phyloP scores from a whole-genome alignment of 2,329 filamentous ascomycete species.

The Epichloe festucae region DNA sequence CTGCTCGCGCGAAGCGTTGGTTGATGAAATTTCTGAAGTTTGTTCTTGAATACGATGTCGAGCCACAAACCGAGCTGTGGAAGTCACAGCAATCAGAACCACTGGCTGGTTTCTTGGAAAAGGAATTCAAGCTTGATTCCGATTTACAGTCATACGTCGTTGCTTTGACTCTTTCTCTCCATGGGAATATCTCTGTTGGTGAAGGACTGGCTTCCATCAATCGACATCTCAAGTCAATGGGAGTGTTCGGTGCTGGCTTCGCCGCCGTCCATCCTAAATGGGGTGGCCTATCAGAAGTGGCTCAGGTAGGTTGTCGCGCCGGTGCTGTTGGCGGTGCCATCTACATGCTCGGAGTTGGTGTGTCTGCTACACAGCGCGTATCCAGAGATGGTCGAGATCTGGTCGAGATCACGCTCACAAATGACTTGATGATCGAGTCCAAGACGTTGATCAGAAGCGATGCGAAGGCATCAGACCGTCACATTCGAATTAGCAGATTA shows the following conservation, averaged over 20 bases:
- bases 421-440: slow-evolving; percentile 43
- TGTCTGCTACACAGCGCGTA: slow-evolving; percentile 26
- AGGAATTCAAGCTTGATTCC: slow-evolving; percentile 54
- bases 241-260: slow-evolving; percentile 78
- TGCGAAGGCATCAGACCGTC: slow-evolving; percentile 16
- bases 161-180: slow-evolving; percentile 62
- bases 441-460: slow-evolving; percentile 36
- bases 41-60: slow-evolving; percentile 57
- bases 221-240: slow-evolving; percentile 74
- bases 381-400: slow-evolving; percentile 12
- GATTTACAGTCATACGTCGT: slow-evolving; percentile 49
- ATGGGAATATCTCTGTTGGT: slow-evolving; percentile 45
- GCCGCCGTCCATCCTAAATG: slow-evolving; percentile 85
- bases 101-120: slow-evolving; percentile 46
- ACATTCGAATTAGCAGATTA: slow-evolving; percentile 39
- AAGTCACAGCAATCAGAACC: slow-evolving; percentile 37
- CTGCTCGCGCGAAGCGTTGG: slow-evolving; percentile 67
- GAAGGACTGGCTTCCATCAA: slow-evolving; percentile 62
- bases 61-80: slow-evolving; percentile 44
- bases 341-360: slow-evolving; percentile 69
- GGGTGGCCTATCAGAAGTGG: slow-evolving; percentile 78
- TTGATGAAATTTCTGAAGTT: slow-evolving; percentile 94
- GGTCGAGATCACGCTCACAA: slow-evolving; percentile 40
- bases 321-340: slow-evolving; percentile 82
- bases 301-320: slow-evolving; percentile 83